Conservation (phyloP, 148 eudicot genomes). For the Suaeda aralocaspica region DNA sequence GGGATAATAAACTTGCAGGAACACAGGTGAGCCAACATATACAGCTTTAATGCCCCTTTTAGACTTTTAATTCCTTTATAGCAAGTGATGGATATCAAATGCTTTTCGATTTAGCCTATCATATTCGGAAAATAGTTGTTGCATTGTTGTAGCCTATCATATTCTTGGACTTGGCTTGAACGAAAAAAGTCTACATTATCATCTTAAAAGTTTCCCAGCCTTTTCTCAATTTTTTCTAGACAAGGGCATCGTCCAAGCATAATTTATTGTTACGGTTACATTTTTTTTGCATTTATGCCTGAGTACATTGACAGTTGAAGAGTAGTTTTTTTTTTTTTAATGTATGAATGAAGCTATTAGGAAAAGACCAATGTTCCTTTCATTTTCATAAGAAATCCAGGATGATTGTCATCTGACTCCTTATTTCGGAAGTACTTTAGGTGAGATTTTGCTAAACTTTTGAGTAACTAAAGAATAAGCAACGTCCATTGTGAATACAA, state of each 20-base stretch:
- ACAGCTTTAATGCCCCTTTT: neutral
- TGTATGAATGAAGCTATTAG: neutral
- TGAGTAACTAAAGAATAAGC: neutral
- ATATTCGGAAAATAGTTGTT: neutral
- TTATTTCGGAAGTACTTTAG: too few relatives aligned
- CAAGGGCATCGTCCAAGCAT: neutral
- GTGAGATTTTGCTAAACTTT: neutral
- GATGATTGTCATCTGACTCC: too few relatives aligned
- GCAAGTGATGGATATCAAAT: neutral
- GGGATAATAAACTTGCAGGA: slow-evolving; percentile 94
- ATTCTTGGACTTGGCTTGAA: too few relatives aligned
- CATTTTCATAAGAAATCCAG: neutral
- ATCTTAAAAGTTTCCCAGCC: neutral
- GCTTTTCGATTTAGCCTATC: neutral
- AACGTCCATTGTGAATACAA: neutral
- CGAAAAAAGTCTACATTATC: neutral
- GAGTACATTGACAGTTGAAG: too few relatives aligned
- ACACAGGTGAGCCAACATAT: slow-evolving; percentile 47
- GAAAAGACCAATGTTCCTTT: neutral
- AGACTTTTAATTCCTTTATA: neutral
- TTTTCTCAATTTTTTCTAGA: neutral
- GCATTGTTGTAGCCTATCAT: neutral
- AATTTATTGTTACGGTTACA: too few relatives aligned
- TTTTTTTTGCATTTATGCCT: too few relatives aligned
- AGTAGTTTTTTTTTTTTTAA: neutral